These are phyloP conservation scores for Coniochaeta prunicola DNA, from an alignment of 2,329 filamentous ascomycete species.

Conservation along the genomic window DNA sequence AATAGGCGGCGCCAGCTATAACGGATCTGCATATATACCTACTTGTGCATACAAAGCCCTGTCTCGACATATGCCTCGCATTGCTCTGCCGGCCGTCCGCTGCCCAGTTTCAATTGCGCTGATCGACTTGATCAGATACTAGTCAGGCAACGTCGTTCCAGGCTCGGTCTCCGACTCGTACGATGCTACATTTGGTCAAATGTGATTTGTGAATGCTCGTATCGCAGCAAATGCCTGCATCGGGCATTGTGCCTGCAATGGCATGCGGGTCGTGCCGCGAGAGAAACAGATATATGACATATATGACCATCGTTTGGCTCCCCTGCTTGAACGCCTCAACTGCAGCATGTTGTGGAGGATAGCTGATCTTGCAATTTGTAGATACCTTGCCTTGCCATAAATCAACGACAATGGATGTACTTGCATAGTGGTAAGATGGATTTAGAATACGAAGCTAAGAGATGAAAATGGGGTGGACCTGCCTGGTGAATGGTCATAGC, in stretches of 20 bases:
- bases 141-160: background rate
- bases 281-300: too few relatives aligned
- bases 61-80: background rate
- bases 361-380: too few relatives aligned
- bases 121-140: background rate
- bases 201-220: background rate
- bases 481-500: too few relatives aligned
- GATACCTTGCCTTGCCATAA: too few relatives aligned
- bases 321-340: too few relatives aligned
- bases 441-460: too few relatives aligned
- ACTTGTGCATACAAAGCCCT: background rate
- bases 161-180: background rate
- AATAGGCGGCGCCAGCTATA: background rate
- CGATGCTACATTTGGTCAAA: background rate
- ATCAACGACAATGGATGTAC: too few relatives aligned
- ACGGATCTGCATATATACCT: background rate
- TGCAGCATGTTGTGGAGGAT: too few relatives aligned
- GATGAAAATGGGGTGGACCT: too few relatives aligned
- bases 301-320: too few relatives aligned
- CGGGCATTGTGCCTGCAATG: background rate
- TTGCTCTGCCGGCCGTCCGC: background rate
- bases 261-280: too few relatives aligned
- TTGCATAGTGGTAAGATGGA: too few relatives aligned
- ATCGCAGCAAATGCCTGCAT: background rate
- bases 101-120: background rate